Percentiles rank a stretch among this genome's conserved stretches.
Evolutionary conservation across 345 rosid genomes (phyloP).

Genomic region (Alliaria petiolata): DNA sequence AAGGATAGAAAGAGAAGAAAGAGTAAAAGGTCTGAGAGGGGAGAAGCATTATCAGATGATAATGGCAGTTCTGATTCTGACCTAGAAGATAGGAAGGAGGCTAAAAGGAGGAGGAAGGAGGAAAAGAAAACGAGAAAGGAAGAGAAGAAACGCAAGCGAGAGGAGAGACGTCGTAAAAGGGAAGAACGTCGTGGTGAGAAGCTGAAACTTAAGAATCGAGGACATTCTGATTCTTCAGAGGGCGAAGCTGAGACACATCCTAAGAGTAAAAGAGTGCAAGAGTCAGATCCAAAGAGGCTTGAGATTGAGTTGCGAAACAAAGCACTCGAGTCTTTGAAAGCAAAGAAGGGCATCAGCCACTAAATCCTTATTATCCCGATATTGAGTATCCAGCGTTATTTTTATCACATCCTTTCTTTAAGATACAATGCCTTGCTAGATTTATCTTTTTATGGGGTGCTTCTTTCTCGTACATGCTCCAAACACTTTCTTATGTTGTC

Average conservation of each 20-base stretch:
- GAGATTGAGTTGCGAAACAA: conserved; percentile 91
- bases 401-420: conserved; percentile 21
- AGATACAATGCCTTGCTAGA: conserved; percentile 26
- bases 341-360: conserved; percentile 74
- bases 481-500: conserved; percentile 51
- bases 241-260: conserved; percentile 40
- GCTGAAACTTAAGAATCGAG: conserved; percentile 47
- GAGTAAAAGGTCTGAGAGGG: conserved; percentile 55
- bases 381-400: conserved; percentile 1
- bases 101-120: conserved; percentile 81
- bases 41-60: conserved; percentile 55
- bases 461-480: conserved; percentile 20
- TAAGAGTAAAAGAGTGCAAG: conserved; percentile 42
- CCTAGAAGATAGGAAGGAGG: conserved; percentile 72
- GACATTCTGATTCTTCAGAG: conserved; percentile 48
- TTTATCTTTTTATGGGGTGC: conserved; percentile 2
- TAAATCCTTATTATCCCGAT: conserved; percentile 27
- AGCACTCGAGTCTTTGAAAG: conserved; percentile 92
- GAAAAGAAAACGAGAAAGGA: conserved; percentile 83
- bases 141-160: conserved; percentile 72
- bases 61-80: conserved; percentile 62
- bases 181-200: conserved; percentile 74
- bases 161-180: conserved; percentile 70
- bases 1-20: conserved; percentile 54
- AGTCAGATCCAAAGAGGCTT: conserved; percentile 67